A percentile compares a stretch with the other conserved stretches of the same genome.
Conservation (phyloP, 1,139 yeast species). For the Candida glucosophila region DNA sequence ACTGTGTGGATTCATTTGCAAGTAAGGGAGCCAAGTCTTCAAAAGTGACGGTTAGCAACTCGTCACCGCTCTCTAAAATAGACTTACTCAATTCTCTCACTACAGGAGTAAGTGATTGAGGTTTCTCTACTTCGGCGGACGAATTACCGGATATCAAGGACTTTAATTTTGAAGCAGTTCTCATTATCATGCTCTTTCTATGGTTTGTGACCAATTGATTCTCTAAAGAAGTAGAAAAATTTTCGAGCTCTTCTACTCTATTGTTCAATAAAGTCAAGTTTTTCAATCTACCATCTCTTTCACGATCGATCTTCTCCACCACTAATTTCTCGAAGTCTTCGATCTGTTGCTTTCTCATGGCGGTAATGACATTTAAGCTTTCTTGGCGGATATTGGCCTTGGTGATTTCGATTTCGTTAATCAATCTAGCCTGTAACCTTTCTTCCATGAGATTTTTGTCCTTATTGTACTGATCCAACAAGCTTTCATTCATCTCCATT, state of each 20-base stretch:
- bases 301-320: conserved; percentile 58
- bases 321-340: conserved; percentile 62
- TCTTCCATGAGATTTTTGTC: conserved; percentile 59
- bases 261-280: conserved; percentile 53
- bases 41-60: conserved; percentile 28
- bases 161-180: conserved; percentile 47
- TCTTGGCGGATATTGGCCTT: conserved; percentile 62
- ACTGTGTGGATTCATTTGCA: conserved; percentile 44
- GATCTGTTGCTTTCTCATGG: conserved; percentile 66
- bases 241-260: conserved; percentile 52
- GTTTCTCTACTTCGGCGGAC: conserved; percentile 17
- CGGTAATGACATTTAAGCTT: conserved; percentile 68
- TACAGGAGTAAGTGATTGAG: conserved; percentile 32
- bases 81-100: conserved; percentile 38
- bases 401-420: conserved; percentile 61
- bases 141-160: conserved; percentile 29
- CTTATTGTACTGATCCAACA: conserved; percentile 37
- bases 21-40: conserved; percentile 32
- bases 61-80: conserved; percentile 35
- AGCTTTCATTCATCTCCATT: conserved; percentile 40
- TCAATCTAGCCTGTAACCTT: conserved; percentile 53
- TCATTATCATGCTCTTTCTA: conserved; percentile 47
- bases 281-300: conserved; percentile 75
- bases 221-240: conserved; percentile 51
- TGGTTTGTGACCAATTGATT: conserved; percentile 48